phyloP scores from a whole-genome alignment of 768 basidiomycete genomes.

The Multifurca ochricompacta region DNA sequence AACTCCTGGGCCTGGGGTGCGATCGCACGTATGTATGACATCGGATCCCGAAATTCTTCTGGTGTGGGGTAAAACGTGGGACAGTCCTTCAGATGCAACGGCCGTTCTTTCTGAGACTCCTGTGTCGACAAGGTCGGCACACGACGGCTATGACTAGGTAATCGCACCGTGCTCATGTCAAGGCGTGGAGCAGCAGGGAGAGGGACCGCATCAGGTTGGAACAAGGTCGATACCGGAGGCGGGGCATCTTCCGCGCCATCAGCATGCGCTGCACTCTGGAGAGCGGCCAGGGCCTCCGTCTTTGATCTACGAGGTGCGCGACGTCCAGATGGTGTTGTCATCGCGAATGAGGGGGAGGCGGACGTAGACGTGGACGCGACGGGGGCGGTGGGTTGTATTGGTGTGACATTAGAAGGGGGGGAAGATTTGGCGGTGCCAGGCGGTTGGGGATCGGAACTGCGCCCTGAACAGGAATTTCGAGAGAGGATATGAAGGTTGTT shows the following conservation, averaged over 20 bases:
- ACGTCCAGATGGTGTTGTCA: slow-evolving; percentile 26
- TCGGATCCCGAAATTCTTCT: slow-evolving; percentile 93
- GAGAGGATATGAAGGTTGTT: slow-evolving; percentile 53
- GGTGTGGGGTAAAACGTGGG: slow-evolving; percentile 80
- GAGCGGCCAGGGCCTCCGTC: slow-evolving; percentile 75
- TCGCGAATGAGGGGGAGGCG: no score
- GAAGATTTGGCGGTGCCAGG: slow-evolving; percentile 32
- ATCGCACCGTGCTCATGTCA: slow-evolving; percentile 68
- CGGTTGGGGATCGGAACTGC: slow-evolving; percentile 44
- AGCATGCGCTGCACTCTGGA: slow-evolving; percentile 59
- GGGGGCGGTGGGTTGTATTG: background rate
- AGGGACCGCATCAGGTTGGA: slow-evolving; percentile 33
- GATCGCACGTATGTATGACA: slow-evolving; percentile 85
- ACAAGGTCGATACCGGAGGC: slow-evolving; percentile 36
- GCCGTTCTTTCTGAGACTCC: slow-evolving; percentile 40
- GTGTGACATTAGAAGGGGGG: background rate
- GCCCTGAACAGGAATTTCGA: slow-evolving; percentile 73
- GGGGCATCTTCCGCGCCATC: slow-evolving; percentile 49
- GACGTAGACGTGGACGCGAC: slow-evolving; percentile 6
- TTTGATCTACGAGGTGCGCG: slow-evolving; percentile 87
- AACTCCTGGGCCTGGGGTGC: slow-evolving; percentile 60
- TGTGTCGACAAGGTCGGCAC: slow-evolving; percentile 26
- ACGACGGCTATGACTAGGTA: slow-evolving; percentile 42
- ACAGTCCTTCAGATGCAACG: slow-evolving; percentile 84
- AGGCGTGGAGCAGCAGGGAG: slow-evolving; percentile 56